Evolutionary conservation across 306 rosid species (phyloP).

Genomic region (Ceratonia siliqua): DNA sequence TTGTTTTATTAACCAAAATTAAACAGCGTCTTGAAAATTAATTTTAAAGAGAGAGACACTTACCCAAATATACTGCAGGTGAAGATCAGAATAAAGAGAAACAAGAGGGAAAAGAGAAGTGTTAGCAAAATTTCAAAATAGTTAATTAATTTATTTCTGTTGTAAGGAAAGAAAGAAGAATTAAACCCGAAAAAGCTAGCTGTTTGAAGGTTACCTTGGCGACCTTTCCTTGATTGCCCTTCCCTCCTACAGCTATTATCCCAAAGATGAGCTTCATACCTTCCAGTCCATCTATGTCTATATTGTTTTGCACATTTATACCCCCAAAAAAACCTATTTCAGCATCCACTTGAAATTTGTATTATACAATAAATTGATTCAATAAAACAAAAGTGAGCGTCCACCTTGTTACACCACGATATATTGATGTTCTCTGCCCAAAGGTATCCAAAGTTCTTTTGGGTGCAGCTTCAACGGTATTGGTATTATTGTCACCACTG

Average conservation of each 20-base stretch:
- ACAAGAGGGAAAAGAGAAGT: constrained; percentile 4
- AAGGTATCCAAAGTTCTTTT: constrained; percentile 62
- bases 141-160: not conserved
- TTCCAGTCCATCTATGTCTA: constrained; percentile 90
- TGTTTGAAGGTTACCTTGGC: constrained; percentile 56
- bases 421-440: constrained; percentile 73
- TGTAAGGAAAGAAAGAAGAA: not conserved
- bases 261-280: constrained; percentile 95
- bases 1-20: too few species aligned
- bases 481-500: constrained; percentile 46
- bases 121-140: constrained; percentile 22
- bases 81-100: constrained; percentile 27
- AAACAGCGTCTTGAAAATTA: not conserved
- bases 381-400: not conserved
- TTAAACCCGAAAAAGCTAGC: not conserved
- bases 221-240: constrained; percentile 85
- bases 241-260: constrained; percentile 88
- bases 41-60: not conserved
- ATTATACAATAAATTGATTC: not conserved
- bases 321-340: not conserved
- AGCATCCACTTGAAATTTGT: not conserved
- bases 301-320: not conserved
- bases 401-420: constrained; percentile 79
- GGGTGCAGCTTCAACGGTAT: constrained; percentile 48
- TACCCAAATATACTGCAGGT: constrained; percentile 52